Evolutionary conservation across 768 basidiomycete genomes (phyloP), one percentile per base, ranked within the genome.

Genomic region (Strobilomyces confusus): DNA sequence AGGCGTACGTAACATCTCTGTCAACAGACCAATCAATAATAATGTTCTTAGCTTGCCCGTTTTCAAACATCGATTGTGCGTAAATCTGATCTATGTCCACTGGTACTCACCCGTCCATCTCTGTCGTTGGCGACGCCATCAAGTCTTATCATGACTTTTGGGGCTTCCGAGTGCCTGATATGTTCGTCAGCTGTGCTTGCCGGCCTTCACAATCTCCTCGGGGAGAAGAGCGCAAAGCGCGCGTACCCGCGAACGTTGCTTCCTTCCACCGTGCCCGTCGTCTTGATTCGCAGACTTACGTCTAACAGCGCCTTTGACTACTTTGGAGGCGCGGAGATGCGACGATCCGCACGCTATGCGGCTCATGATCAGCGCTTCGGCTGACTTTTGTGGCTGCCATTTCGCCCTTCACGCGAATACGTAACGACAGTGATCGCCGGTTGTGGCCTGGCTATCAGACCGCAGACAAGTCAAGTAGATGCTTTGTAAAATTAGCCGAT

Each of bases 171-270:
- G 29, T 29, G 29, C 6, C 5, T 36, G 15, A 34, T 15, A 48
- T 26, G 5, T 38, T 32, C 7, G 25, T 20, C n/a, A n/a, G n/a
- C n/a, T n/a, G n/a, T n/a, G n/a, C n/a, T n/a, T n/a, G n/a, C n/a
- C n/a, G n/a, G n/a, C n/a, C n/a, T 41, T 37, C 22, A n/a, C 14
- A 22, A 52, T 43, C 49, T 52, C 52, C 52, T 54, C 41, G 53
- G 53, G 32, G 33, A 42, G 33, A 42, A 51, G 33, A 25, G 37
- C 6, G 8, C 36, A 5, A 13, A 30, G 41, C 22, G 6, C 26
- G 23, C 11, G 26, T 13, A 12, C n/a, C 6, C 41, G 20, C 36
- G n/a, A 19, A 9, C 1, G 15, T 26, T 29, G 14, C 19, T 48
- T 38, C 48, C 20, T 29, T 40, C 17, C 19, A 22, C 32, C 15